phyloP scores from a whole-genome alignment of 129 eudicot genomes.

The Helichrysum umbraculigerum region DNA sequence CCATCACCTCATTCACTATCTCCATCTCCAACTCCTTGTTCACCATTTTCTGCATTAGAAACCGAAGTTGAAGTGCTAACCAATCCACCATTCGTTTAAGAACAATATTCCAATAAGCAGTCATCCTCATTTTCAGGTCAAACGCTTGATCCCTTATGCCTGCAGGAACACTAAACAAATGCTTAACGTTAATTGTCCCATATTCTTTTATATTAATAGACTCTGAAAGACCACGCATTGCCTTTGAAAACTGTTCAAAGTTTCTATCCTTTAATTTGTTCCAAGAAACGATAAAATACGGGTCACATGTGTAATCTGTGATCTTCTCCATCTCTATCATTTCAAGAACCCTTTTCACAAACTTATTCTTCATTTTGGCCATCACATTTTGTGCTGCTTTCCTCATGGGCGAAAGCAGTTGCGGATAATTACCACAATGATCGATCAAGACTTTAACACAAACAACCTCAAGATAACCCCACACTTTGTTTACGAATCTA shows the following conservation, averaged over 20 bases:
- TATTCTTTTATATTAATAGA: neutral
- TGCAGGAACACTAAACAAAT: neutral
- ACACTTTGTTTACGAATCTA: neutral
- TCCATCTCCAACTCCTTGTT: conserved; percentile 14
- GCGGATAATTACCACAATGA: neutral
- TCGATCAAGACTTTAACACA: neutral
- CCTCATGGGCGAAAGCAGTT: neutral
- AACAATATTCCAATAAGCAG: conserved; percentile 39
- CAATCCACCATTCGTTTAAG: conserved; percentile 29
- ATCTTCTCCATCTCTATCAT: neutral
- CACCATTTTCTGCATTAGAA: conserved; percentile 22
- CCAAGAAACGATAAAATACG: neutral
- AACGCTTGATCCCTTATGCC: conserved; percentile 26
- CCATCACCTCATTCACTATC: conserved; percentile 31
- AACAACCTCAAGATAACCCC: neutral
- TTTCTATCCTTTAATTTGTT: conserved; percentile 1
- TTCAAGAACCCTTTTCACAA: neutral
- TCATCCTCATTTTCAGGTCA: conserved; percentile 36
- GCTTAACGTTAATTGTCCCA: neutral
- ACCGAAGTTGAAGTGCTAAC: conserved; percentile 22
- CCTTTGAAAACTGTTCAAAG: neutral
- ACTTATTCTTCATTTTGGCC: neutral
- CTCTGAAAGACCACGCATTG: neutral
- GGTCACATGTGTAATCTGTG: neutral
- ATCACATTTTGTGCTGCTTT: neutral